phyloP scores from a whole-genome alignment of 176 grass and related monocot species.

The Phyllostachys edulis region DNA sequence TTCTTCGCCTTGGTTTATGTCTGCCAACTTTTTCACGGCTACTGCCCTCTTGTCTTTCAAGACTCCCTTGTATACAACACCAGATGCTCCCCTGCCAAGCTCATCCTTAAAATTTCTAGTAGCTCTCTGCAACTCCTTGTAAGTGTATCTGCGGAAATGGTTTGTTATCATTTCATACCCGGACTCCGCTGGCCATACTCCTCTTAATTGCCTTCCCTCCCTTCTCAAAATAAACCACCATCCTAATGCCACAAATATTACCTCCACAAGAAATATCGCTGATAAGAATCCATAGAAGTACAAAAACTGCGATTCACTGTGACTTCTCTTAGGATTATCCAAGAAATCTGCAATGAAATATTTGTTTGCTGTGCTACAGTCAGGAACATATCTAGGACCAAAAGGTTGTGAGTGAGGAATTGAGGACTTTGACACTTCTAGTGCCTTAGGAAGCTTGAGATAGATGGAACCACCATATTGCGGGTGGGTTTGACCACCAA shows the following conservation, averaged over 20 bases:
- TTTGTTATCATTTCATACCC: conserved; percentile 41
- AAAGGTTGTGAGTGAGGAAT: conserved; percentile 40
- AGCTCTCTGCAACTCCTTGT: conserved; percentile 36
- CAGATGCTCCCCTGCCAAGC: conserved; percentile 34
- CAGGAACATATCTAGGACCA: conserved; percentile 6
- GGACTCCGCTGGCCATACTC: conserved; percentile 43
- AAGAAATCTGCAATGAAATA: conserved; percentile 7
- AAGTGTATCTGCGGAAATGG: conserved; percentile 43
- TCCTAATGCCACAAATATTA: conserved; percentile 24
- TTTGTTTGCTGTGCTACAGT: background rate
- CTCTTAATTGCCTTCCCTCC: conserved; percentile 20
- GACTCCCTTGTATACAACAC: conserved; percentile 32
- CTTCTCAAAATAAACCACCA: conserved; percentile 38
- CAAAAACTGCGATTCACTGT: background rate
- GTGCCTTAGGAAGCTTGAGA: conserved; percentile 33
- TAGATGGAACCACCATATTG: conserved; percentile 21
- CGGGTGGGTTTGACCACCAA: too few relatives aligned
- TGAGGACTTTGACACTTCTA: background rate
- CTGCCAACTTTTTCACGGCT: conserved; percentile 31
- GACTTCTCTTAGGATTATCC: background rate
- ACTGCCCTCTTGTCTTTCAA: conserved; percentile 32
- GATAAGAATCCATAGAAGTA: conserved; percentile 48
- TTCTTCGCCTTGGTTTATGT: conserved; percentile 26
- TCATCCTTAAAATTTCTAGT: conserved; percentile 37
- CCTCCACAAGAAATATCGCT: conserved; percentile 42